Evolutionary conservation across 306 rosid genomes (phyloP).

Genomic region (Glycyrrhiza uralensis): DNA sequence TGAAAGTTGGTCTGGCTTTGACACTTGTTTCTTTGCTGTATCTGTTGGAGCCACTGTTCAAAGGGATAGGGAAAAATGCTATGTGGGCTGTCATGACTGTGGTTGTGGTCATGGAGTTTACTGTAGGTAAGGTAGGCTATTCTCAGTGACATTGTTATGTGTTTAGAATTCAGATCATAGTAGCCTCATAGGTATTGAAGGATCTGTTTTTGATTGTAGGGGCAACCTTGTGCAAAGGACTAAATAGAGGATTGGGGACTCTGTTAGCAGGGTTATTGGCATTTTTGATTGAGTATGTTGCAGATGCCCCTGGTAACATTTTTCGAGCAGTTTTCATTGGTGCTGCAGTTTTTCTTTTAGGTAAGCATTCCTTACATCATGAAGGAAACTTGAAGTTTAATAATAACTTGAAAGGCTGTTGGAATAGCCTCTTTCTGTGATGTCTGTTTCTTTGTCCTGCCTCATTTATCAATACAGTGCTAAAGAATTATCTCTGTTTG

Average conservation of each 20-base stretch:
- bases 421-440: no score
- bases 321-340: constrained; percentile 71
- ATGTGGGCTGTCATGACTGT: constrained; percentile 98
- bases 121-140: constrained; percentile 69
- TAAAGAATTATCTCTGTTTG: not conserved
- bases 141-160: not conserved
- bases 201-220: constrained; percentile 41
- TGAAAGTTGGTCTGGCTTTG: constrained; percentile 77
- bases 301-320: constrained; percentile 42
- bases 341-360: constrained; percentile 67
- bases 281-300: constrained; percentile 57
- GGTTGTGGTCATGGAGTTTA: constrained; percentile 88
- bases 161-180: not conserved
- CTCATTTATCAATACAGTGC: not conserved
- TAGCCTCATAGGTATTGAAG: not conserved
- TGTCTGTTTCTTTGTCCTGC: not conserved
- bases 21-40: constrained; percentile 74
- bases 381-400: not conserved
- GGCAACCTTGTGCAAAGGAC: constrained; percentile 88
- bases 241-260: constrained; percentile 91
- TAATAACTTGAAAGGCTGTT: no score
- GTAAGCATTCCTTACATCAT: constrained; percentile 28
- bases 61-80: constrained; percentile 64
- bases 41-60: constrained; percentile 63
- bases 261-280: constrained; percentile 77